Conservation (phyloP, 176 grass and related monocot species). For the Carex pumila region DNA sequence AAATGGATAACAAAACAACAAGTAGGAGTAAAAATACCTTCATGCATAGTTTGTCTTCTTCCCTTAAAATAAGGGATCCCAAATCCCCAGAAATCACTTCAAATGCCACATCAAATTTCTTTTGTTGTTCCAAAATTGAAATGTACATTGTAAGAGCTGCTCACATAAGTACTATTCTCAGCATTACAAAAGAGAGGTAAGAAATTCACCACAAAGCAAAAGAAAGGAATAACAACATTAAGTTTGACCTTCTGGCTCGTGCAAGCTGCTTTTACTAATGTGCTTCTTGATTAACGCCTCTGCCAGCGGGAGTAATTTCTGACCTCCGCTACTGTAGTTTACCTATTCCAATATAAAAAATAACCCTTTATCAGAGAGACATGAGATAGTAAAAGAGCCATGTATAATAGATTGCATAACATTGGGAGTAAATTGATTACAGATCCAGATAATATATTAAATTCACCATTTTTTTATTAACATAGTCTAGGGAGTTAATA, state of each 20-base stretch:
- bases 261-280: no score
- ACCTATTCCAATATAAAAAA: slow-evolving; percentile 34
- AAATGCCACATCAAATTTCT: slow-evolving; percentile 75
- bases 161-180: slow-evolving; percentile 27
- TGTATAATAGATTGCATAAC: background rate
- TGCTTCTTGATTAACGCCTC: slow-evolving; percentile 25
- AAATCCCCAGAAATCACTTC: slow-evolving; percentile 90
- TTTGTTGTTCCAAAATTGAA: slow-evolving; percentile 93
- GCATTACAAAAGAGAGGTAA: background rate
- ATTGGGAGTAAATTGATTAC: background rate
- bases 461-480: background rate
- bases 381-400: background rate
- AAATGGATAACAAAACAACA: slow-evolving; percentile 19
- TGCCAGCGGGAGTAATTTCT: slow-evolving; percentile 66
- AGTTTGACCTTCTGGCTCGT: slow-evolving; percentile 4
- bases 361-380: slow-evolving; percentile 10
- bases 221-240: slow-evolving; percentile 14
- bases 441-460: background rate
- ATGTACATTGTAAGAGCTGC: slow-evolving; percentile 74
- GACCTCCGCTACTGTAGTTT: slow-evolving; percentile 50
- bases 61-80: slow-evolving; percentile 80
- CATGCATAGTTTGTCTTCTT: slow-evolving; percentile 80
- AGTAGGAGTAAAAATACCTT: slow-evolving; percentile 46
- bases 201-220: slow-evolving; percentile 5
- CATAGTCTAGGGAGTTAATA: background rate